Percentiles rank a stretch among this genome's conserved stretches.
These are phyloP conservation scores for Malassezia sympodialis DNA, from an alignment of 1,284 basidiomycete species.

Conservation along the genomic window DNA sequence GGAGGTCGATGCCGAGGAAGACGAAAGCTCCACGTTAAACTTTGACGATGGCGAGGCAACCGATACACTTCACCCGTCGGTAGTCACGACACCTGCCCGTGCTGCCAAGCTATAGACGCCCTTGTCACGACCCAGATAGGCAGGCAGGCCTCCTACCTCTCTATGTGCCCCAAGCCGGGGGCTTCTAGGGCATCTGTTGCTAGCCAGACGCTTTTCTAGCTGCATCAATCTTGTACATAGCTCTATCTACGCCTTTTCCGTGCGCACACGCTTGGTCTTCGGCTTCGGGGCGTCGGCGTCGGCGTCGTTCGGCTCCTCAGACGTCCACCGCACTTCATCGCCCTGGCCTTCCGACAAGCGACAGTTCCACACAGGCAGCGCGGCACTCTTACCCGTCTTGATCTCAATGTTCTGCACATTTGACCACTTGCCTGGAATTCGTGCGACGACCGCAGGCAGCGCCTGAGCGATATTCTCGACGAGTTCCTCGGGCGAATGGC, in stretches of 20 bases:
- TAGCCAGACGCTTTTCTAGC: conserved; percentile 12
- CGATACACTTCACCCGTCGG: conserved; percentile 5
- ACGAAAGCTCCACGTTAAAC: neutral
- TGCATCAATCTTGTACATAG: neutral
- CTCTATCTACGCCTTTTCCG: neutral
- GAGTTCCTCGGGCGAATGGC: conserved; percentile 64
- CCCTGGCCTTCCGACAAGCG: conserved; percentile 53
- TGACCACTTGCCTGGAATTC: conserved; percentile 70
- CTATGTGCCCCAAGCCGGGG: no score
- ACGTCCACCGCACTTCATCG: conserved; percentile 10
- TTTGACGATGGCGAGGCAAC: conserved; percentile 2
- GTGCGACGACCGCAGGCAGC: conserved; percentile 63
- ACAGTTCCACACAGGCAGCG: conserved; percentile 80
- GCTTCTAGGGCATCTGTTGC: neutral
- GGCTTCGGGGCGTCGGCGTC: neutral
- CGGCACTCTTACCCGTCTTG: conserved; percentile 76
- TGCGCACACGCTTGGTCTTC: conserved; percentile 8
- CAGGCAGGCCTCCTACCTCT: no score
- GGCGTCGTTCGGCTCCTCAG: neutral
- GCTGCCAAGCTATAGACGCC: neutral
- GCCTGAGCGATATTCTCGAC: conserved; percentile 68
- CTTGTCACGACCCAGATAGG: neutral
- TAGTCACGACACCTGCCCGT: neutral
- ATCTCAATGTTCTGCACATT: conserved; percentile 82
- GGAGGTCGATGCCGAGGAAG: neutral